Conservation (phyloP, 2,329 filamentous ascomycete genomes). For the Neocucurbitaria cava region DNA sequence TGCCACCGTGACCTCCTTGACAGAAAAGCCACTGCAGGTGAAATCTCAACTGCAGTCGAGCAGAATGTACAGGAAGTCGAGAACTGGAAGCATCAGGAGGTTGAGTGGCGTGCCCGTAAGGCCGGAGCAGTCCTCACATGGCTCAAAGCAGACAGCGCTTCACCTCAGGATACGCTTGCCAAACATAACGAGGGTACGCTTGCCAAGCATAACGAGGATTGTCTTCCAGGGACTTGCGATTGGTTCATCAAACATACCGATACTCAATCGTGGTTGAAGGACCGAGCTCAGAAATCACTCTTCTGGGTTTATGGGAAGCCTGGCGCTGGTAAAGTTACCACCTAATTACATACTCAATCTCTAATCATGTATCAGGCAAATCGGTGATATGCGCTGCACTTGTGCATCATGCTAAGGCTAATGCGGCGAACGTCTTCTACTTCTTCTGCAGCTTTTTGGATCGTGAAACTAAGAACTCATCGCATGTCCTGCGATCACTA, state of each 20-base stretch:
- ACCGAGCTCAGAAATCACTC: constrained; percentile 1
- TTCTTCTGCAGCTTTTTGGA: constrained; percentile 16
- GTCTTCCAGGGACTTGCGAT: constrained; percentile 22
- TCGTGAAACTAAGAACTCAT: background rate
- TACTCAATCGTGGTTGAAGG: constrained; percentile 20
- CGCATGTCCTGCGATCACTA: constrained; percentile 7
- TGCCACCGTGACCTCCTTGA: constrained; percentile 32
- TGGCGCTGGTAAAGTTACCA: constrained; percentile 21
- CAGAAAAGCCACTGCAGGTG: constrained; percentile 28
- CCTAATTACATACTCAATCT: too few relatives aligned
- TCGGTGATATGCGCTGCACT: constrained; percentile 13
- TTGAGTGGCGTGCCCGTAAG: constrained; percentile 1
- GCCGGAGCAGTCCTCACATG: background rate
- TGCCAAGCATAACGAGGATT: constrained; percentile 4
- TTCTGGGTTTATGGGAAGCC: constrained; percentile 32
- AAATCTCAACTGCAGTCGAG: constrained; percentile 22
- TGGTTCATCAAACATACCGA: constrained; percentile 28
- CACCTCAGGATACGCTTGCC: constrained; percentile 11
- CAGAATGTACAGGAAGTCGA: constrained; percentile 17
- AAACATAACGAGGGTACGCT: constrained; percentile 9
- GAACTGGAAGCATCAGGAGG: constrained; percentile 22
- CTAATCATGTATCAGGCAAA: constrained; percentile 16
- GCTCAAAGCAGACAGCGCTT: background rate
- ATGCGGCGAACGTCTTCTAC: constrained; percentile 8
- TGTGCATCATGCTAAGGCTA: constrained; percentile 10